Base-by-base conservation (phyloP, 2,329 filamentous ascomycete genomes). In the Cadophora sp. region DNA sequence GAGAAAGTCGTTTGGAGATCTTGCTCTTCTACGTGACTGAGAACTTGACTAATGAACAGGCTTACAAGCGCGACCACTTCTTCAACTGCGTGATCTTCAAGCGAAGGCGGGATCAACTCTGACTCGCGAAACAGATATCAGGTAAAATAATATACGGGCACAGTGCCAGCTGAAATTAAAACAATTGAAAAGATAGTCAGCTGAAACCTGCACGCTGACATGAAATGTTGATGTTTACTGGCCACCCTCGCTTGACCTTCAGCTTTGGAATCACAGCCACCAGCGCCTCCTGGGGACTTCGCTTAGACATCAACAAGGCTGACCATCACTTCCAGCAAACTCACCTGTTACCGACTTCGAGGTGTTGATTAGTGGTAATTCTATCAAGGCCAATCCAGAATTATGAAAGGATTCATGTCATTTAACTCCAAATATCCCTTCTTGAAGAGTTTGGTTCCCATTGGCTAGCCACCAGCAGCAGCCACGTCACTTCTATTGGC, bases 171-270 rank as follows among this genome's bases (percentile, higher is more conserved):
- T 55, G 43, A 48, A 9, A n/a, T n/a, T 26, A 31, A 27, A 55
- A 31, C 16, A 6, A 16, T 31, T 19, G 26, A 55, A 9, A 37
- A 37, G 9, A 31, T 8, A 31, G 8, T 55, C 51, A 31, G 51
- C 51, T 55, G 51, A 55, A 55, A 29, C 26, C 26, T 55, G 27
- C 19, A 43, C 12, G 16, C 12, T 8, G 6, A 11, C 31, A n/a
- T 55, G 51, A n/a, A n/a, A 29, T 27, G 16, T n/a, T 55, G 51
- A n/a, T 55, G 12, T 55, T 55, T 8, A 55, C 51, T 55, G 14
- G 51, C 14, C n/a, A n/a, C 43, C 3, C 16, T 31, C 51, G 51
- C 51, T 55, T 55, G 26, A 22, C 4, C 14, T 55, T 55, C 51
- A 31, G 51, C 51, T 55, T 31, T 31, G 19, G 11, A 22, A 6